Evolutionary conservation across 108 stramenopile genomes (phyloP), one percentile per base, ranked within the genome.

Genomic region (Poteriospumella lacustris): DNA sequence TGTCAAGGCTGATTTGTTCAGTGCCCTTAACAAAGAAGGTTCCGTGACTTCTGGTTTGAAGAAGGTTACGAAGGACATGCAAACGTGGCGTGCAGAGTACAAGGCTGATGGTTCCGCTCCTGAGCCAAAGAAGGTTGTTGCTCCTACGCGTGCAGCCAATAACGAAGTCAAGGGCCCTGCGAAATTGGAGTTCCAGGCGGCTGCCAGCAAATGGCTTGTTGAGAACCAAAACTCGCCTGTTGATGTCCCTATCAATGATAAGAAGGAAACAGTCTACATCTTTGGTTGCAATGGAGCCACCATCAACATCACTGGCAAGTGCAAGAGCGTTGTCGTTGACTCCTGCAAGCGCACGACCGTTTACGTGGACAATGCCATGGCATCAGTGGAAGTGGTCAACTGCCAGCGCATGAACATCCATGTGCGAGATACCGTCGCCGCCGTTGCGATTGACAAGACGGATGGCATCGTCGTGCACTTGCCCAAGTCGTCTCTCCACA

Each of bases 361-460:
- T 26, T 82, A 95, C 28, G 91, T 93, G 70, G 94, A 94, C 52
- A 88, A 87, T 38, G 81, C 87, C 52, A 92, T 98, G 75, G 91
- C 93, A 19, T 89, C 90, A 24, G 87, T 93, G 58, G 95, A 96
- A 83, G 75, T 94, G 58, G 95, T 96, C 39, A 96, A 98, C 83
- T 94, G 93, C 84, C 89, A 96, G 80, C 89, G 88, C 68, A 82
- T 95, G 70, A 87, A 92, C 73, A 81, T 93, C 5, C 94, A 95
- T 81, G 80, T 84, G 38, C 88, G 88, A 38, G 92, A 91, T 33
- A 75, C 90, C 15, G 94, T 93, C 58, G 93, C 95, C 2, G 87
- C 89, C 41, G 90, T 98, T 79, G 87, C 92, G 0, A 94, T 98
- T 81, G 97, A 98, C 88, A 98, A 98, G 87, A 98, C 97, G 0